These are phyloP conservation scores for Pseudoperonospora humuli DNA, from an alignment of 352 stramenopile species.

Conservation along the genomic window DNA sequence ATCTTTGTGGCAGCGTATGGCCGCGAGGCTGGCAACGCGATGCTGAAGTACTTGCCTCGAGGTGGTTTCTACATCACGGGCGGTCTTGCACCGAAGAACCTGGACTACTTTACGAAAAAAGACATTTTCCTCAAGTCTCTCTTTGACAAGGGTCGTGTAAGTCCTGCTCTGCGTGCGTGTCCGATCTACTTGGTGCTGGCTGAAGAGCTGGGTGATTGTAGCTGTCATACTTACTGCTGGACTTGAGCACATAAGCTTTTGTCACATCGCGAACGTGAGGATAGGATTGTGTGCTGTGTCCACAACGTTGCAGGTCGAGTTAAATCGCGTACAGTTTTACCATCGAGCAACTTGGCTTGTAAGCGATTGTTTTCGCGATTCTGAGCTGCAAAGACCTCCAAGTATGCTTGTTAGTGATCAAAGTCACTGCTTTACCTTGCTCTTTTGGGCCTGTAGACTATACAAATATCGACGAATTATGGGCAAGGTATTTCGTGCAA, in stretches of 20 bases:
- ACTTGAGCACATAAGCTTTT: conserved; percentile 27
- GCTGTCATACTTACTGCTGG: conserved; percentile 80
- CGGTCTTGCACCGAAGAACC: conserved; percentile 94
- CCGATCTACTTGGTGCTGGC: conserved; percentile 87
- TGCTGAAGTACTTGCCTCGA: conserved; percentile 92
- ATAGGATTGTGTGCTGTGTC: too few species aligned
- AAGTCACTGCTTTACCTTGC: too few species aligned
- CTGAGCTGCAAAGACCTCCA: too few species aligned
- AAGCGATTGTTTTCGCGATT: not conserved
- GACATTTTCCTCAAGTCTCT: conserved; percentile 66
- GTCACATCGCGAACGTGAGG: conserved; percentile 13
- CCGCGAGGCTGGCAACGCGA: conserved; percentile 88
- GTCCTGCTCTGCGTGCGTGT: conserved; percentile 51
- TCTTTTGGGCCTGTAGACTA: too few species aligned
- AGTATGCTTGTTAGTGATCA: too few species aligned
- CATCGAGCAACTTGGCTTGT: conserved; percentile 16
- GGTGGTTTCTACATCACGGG: conserved; percentile 95
- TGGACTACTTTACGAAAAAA: conserved; percentile 86
- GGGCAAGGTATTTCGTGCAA: too few species aligned
- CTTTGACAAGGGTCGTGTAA: conserved; percentile 85
- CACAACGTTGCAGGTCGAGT: not conserved
- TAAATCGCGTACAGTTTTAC: conserved; percentile 16
- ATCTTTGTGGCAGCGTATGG: conserved; percentile 95
- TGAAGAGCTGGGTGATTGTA: conserved; percentile 83
- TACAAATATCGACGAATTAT: too few species aligned